A percentile compares a stretch with the other conserved stretches of the same genome.
Evolutionary conservation across 2,329 filamentous ascomycete genomes (phyloP).

Genomic region (Neoscytalidium dimidiatum): DNA sequence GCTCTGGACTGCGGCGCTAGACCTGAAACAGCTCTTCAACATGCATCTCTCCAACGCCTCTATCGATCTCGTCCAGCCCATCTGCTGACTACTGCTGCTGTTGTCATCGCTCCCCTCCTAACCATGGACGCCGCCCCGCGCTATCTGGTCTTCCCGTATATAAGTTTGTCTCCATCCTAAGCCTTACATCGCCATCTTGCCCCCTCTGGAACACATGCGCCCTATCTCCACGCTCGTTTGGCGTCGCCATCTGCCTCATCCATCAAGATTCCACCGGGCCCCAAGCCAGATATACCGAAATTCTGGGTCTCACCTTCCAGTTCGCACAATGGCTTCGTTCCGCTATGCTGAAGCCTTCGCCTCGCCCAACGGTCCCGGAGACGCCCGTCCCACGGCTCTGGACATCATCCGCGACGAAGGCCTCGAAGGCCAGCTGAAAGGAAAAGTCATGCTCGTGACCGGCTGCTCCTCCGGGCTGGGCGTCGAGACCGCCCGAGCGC

Average conservation of each 20-base stretch:
- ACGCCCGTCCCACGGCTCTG: constrained; percentile 44
- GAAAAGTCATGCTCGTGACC: constrained; percentile 32
- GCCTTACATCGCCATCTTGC: not conserved
- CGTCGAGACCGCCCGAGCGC: constrained; percentile 37
- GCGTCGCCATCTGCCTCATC: not conserved
- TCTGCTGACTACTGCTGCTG: not conserved
- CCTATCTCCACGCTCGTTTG: not conserved
- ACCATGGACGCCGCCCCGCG: not conserved
- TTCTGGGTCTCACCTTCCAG: not conserved
- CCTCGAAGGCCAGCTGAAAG: constrained; percentile 34
- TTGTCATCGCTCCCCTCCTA: not conserved
- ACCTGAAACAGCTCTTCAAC: not conserved
- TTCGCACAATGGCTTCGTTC: constrained; percentile 9
- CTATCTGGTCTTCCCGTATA: not conserved
- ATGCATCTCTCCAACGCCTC: not conserved
- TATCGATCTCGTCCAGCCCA: not conserved
- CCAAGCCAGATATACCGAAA: too few species aligned
- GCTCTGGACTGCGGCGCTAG: not conserved
- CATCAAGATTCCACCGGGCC: too few species aligned
- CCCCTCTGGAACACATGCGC: not conserved
- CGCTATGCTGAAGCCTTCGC: constrained; percentile 25
- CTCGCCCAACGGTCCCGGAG: constrained; percentile 37
- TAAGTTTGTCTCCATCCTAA: not conserved
- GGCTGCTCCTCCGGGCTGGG: constrained; percentile 34
- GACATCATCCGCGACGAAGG: constrained; percentile 43